A percentile compares a stretch with the other conserved stretches of the same genome.
Conservation (phyloP, 73 alveolate genomes). For the Tetrahymena malaccensis region DNA sequence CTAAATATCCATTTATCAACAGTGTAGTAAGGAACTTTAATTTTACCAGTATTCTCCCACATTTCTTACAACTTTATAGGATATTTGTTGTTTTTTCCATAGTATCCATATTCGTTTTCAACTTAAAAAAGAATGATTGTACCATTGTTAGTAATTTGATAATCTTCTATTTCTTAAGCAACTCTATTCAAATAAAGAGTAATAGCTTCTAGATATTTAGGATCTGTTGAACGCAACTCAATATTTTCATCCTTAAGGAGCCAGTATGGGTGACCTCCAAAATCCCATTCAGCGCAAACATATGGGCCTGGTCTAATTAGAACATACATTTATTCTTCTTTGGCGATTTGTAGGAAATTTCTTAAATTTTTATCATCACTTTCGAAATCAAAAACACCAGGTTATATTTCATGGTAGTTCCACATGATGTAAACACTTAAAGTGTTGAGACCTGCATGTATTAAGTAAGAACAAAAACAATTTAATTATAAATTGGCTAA, state of each 20-base stretch:
- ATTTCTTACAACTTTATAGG: not conserved
- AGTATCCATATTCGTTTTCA: not conserved
- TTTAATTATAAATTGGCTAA: not conserved
- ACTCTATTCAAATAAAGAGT: not conserved
- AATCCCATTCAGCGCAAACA: not conserved
- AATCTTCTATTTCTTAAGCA: not conserved
- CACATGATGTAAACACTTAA: not conserved
- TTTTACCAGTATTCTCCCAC: not conserved
- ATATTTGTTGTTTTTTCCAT: not conserved
- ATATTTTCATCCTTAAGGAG: not conserved
- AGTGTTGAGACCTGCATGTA: not conserved
- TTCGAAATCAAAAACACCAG: not conserved
- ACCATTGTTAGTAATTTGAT: not conserved
- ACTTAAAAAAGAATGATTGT: not conserved
- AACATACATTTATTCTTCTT: not conserved
- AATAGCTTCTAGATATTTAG: not conserved
- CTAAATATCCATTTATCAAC: not conserved
- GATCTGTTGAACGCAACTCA: not conserved
- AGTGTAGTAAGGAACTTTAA: not conserved
- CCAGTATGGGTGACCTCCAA: not conserved
- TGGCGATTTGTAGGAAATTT: not conserved
- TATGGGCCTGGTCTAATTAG: not conserved
- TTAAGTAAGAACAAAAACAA: not conserved
- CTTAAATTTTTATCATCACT: not conserved
- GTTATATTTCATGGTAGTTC: not conserved